Conservation (phyloP, 805 yeast genomes). For the Yarrowia sp. region DNA sequence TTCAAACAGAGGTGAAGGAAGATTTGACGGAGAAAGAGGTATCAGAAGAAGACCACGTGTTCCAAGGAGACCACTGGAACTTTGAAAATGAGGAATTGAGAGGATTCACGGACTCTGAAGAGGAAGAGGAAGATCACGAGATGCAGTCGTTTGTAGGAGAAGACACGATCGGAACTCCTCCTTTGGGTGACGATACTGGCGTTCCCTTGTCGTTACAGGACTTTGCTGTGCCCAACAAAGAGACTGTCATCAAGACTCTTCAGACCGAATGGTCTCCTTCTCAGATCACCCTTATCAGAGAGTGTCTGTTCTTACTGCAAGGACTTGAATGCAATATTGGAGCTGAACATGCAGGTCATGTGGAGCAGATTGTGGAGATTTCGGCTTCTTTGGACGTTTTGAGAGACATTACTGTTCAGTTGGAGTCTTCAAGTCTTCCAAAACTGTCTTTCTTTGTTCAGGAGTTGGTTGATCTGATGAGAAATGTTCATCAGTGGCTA, state of each 20-base stretch:
- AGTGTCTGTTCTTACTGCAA: conserved; percentile 19
- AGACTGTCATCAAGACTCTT: conserved; percentile 1
- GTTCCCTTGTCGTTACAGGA: neutral
- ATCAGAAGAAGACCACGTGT: neutral
- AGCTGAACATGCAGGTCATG: neutral
- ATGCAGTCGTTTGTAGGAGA: neutral
- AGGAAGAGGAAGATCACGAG: neutral
- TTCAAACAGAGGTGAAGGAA: neutral
- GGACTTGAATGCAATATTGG: conserved; percentile 23
- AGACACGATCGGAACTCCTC: neutral
- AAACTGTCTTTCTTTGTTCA: conserved; percentile 6
- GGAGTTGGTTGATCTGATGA: conserved; percentile 2
- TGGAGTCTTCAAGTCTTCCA: neutral
- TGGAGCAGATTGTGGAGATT: conserved; percentile 28
- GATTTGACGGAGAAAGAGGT: neutral
- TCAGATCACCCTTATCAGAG: conserved; percentile 9
- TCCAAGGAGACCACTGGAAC: conserved; percentile 24
- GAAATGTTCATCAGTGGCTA: conserved; percentile 7
- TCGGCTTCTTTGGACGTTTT: conserved; percentile 6
- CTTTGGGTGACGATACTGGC: neutral
- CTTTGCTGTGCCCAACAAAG: neutral
- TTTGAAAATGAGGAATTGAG: conserved; percentile 24
- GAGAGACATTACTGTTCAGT: neutral
- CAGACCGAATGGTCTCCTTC: conserved; percentile 6
- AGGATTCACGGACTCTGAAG: conserved; percentile 26